Percentiles rank a stretch among this genome's conserved stretches.
phyloP scores from a whole-genome alignment of 1,139 yeast species.

The Candida sp. region DNA sequence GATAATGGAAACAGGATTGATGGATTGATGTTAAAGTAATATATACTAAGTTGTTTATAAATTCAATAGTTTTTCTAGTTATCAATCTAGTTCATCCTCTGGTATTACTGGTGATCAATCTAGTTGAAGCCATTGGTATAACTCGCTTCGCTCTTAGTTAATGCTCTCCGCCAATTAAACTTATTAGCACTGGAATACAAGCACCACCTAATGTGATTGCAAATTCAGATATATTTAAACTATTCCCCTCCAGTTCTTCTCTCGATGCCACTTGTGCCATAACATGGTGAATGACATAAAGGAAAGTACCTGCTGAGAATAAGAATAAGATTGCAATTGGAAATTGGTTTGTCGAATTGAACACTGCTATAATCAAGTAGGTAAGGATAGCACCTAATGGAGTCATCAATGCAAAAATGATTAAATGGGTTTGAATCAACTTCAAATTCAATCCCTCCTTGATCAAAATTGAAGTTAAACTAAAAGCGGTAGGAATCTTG shows the following conservation, averaged over 20 bases:
- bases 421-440: constrained; percentile 38
- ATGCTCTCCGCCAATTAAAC: constrained; percentile 10
- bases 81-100: no score
- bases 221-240: constrained; percentile 7
- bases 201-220: constrained; percentile 13
- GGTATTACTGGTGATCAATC: no score
- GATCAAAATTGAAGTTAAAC: constrained; percentile 57
- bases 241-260: constrained; percentile 8
- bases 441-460: constrained; percentile 25
- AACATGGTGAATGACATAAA: constrained; percentile 68
- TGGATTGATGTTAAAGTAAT: no score
- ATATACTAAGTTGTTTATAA: no score
- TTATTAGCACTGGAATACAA: constrained; percentile 12
- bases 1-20: no score
- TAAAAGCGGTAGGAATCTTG: constrained; percentile 75
- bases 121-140: no score
- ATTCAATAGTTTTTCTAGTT: no score
- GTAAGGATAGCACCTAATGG: constrained; percentile 52
- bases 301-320: constrained; percentile 71
- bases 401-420: constrained; percentile 48
- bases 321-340: constrained; percentile 52
- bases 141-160: not conserved
- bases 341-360: constrained; percentile 28
- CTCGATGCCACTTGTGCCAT: constrained; percentile 29
- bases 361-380: constrained; percentile 31